Evolutionary conservation across 2,329 filamentous ascomycete species (phyloP), one percentile per base, ranked within the genome.

Genomic region (Cordyceps fumosorosea): DNA sequence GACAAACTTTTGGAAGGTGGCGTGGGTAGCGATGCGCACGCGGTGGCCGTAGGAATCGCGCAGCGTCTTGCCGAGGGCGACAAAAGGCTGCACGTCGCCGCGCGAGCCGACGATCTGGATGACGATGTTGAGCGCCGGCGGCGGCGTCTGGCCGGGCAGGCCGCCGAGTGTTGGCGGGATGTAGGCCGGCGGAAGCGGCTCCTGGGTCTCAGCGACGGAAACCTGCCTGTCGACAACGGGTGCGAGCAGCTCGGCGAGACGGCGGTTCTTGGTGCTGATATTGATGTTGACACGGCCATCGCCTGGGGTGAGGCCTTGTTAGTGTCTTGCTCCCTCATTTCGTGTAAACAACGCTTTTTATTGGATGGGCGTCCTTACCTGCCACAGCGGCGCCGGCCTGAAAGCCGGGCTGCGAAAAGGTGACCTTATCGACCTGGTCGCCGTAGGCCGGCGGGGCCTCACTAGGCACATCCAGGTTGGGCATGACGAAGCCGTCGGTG

Each of bases 221-320:
- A 85, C 74, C 68, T 89, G 81, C 65, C 80, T 78, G 64, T 81
- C 75, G 47, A 92, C 72, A 8, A 86, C 84, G 3, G 89, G 87
- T 0, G 84, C 81, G 29, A 93, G 80, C 14, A 93, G 78, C 64
- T 86, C 84, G 2, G 88, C 85, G 4, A 93, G 77, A 60, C 83
- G 83, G 60, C 81, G 77, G 67, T 82, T 86, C 66, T 85, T 87
- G 71, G 91, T 87, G 69, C 88, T 86, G 75, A 95, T 90, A 65
- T 86, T 87, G 76, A 95, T 91, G 69, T 91, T 86, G 68, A 95
- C 81, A 69, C 91, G 85, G 26, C 90, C 90, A 75, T 93, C 88
- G 64, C 84, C 89, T 86, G 7, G 7, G 11, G 32, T 34, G 10
- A 6, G 4, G 11, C 1, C 14, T 34, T 44, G 18, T 62, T 24